phyloP scores from a whole-genome alignment of 768 basidiomycete species.

The Tulasnella sp. region DNA sequence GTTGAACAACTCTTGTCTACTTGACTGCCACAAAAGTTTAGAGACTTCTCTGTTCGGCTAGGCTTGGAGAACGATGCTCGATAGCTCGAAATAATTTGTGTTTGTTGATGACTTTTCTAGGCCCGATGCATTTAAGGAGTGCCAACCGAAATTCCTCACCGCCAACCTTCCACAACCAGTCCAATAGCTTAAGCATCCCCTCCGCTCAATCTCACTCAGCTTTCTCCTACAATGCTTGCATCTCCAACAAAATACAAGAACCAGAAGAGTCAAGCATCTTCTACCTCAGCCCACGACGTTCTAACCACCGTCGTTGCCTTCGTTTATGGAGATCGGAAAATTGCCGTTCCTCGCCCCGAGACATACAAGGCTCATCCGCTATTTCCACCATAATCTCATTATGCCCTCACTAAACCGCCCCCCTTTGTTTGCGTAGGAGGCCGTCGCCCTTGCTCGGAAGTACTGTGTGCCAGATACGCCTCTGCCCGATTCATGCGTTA shows the following conservation, averaged over 20 bases:
- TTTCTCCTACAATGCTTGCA: background rate
- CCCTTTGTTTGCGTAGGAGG: background rate
- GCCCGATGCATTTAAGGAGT: no score
- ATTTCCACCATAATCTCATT: background rate
- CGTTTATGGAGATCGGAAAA: background rate
- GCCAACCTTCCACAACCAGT: no score
- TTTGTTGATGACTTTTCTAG: no score
- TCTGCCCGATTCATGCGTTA: no score
- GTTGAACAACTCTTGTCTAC: no score
- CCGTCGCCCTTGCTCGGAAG: background rate
- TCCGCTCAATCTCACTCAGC: background rate
- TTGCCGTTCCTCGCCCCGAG: background rate
- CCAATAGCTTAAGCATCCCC: no score
- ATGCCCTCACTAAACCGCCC: background rate
- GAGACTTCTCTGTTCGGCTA: no score
- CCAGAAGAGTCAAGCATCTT: background rate
- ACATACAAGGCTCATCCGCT: background rate
- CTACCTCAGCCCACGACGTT: no score
- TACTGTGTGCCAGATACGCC: background rate
- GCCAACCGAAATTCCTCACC: no score
- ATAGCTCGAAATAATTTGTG: no score
- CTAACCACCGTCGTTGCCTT: background rate
- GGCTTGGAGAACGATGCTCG: no score
- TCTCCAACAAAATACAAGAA: background rate
- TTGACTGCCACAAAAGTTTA: no score